Base-by-base conservation (phyloP, 2,329 filamentous ascomycete genomes). In the Colletotrichum sp. region DNA sequence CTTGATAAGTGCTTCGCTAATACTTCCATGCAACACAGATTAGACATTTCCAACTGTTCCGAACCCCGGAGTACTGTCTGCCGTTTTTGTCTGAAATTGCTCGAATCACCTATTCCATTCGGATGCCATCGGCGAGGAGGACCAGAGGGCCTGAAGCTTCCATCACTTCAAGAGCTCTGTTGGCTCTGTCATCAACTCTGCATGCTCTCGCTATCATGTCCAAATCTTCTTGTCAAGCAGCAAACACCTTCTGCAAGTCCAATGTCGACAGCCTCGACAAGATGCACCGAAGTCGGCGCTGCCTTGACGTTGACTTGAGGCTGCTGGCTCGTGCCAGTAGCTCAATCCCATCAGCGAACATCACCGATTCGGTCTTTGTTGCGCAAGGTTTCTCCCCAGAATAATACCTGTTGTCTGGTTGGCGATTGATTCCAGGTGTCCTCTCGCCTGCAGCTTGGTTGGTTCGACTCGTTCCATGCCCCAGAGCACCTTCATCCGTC, bases 371-470 rank as follows among this genome's bases (percentile, higher is more conserved):
- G 7, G 44, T 21, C n/a, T 49, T 21, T 21, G 3, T 12, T 49
- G 2, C 4, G 4, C n/a, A 21, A 12, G 44, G 5, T 49, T n/a
- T n/a, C n/a, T 0, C 4, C 10, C 3, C 44, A 18, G 10, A 21
- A 21, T 0, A 0, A 49, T 2, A 49, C 6, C 0, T 21, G 1
- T 0, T 21, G 6, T 49, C 2, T 12, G 0, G 44, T 21, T 21
- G 44, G 10, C n/a, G 3, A 13, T 49, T 13, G n/a, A 49, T 13
- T 3, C n/a, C 1, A 49, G 10, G 4, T 6, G 9, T 21, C n/a
- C 10, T 13, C n/a, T 21, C 0, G n/a, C 0, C 6, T 21, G 18
- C 44, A 49, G n/a, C 34, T 16, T 39, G 15, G 10, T 12, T 13
- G 6, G 6, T 21, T 49, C 44, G n/a, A 21, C 18, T 13, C n/a